phyloP scores from a whole-genome alignment of 352 stramenopile genomes.

The Phytophthora sp. region DNA sequence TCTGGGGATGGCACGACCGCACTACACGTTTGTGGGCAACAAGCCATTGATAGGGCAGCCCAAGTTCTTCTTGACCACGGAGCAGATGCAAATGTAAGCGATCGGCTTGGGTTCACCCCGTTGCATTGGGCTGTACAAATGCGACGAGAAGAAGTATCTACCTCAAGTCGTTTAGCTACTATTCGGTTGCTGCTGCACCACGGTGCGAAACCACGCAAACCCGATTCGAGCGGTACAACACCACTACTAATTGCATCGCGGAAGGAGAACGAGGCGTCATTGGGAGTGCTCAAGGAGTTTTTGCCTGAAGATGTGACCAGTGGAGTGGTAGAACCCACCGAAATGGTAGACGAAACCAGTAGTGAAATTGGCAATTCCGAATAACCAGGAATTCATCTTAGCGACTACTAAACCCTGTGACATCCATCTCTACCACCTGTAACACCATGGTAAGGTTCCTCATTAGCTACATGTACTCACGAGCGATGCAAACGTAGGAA shows the following conservation, averaged over 20 bases:
- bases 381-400: constrained; percentile 38
- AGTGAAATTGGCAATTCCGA: constrained; percentile 28
- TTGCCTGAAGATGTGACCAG: constrained; percentile 37
- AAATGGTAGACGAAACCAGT: constrained; percentile 27
- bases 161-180: constrained; percentile 67
- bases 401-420: constrained; percentile 80
- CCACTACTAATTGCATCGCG: constrained; percentile 69
- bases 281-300: constrained; percentile 65
- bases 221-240: constrained; percentile 57
- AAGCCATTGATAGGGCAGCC: constrained; percentile 65
- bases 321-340: constrained; percentile 20
- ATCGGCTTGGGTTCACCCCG: constrained; percentile 75
- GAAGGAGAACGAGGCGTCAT: constrained; percentile 68
- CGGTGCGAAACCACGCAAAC: constrained; percentile 53
- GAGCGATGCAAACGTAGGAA: constrained; percentile 5
- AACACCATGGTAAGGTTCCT: neutral
- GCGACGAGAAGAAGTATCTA: constrained; percentile 74
- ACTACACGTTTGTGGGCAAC: constrained; percentile 81
- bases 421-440: constrained; percentile 74
- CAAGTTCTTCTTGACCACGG: constrained; percentile 67
- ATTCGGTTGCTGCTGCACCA: constrained; percentile 70
- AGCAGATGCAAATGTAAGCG: constrained; percentile 64
- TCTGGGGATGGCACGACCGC: constrained; percentile 71
- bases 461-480: neutral
- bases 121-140: constrained; percentile 86